Base-by-base conservation (phyloP, 305 asterid species). In the Ilex paraguariensis region DNA sequence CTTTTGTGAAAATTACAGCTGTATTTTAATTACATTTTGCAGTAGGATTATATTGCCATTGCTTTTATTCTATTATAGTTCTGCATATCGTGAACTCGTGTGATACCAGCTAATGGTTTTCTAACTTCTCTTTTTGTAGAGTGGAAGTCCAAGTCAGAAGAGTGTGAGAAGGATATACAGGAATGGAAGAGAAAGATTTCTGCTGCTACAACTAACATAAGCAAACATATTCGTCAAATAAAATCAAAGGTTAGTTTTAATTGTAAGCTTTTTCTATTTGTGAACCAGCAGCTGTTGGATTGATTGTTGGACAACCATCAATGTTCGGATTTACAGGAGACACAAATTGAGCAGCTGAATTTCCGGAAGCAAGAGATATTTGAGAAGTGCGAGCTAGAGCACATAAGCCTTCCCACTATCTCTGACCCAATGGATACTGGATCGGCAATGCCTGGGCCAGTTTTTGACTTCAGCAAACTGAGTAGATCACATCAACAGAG, bases 321-420 rank as follows among this genome's bases (percentile, higher is more conserved):
- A 58, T 63, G 60, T 48, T 73, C 54, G 61, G 59, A 66, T 74
- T 66, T 52, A 62, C 95, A 93, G 99, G 96, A 90, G 74, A 79
- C 86, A 70, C 84, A 81, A 66, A 81, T 93, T 60, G 97, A 90
- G 73, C 97, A 90, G 74, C 76, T 90, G 77, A 86, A 73, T 71
- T 73, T 76, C 61, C 87, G 66, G 67, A 90, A 82, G 69, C 91
- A 86, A 73, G 99, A 93, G 77, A 88, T 93, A 80, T 63, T 84
- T 77, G 97, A 88, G 74, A 88, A 83, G 69, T 94, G 99, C 65
- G 97, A 94, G 77, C 68, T 90, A 66, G 99, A 94, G 73, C 84
- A 77, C 36, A 85, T 94, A 63, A 81, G 73, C 61, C 67, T 94
- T 79, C 99, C 99, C 42, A 78, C 78, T 46, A 73, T 83, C 70